Conservation (phyloP, 1,284 basidiomycete species). For the Coniferiporia weirii region DNA sequence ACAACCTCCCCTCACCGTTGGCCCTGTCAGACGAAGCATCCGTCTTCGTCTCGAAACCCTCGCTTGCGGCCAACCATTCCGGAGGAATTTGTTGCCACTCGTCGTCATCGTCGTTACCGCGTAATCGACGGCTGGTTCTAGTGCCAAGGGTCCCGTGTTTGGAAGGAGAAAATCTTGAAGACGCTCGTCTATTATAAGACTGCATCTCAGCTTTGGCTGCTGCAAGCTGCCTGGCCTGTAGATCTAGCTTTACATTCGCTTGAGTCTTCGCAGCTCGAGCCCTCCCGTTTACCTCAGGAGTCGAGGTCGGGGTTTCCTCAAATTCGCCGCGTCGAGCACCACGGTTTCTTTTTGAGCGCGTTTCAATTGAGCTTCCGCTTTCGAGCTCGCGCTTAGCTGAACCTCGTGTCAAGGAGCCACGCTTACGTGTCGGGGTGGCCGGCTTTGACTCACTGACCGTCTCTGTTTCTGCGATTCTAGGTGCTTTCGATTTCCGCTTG, state of each 20-base stretch:
- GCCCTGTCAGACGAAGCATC: conserved; percentile 9
- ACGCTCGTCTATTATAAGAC: not conserved
- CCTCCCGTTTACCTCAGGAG: conserved; percentile 31
- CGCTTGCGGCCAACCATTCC: conserved; percentile 54
- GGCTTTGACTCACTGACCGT: not conserved
- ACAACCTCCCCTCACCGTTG: conserved; percentile 23
- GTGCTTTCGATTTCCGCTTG: conserved; percentile 8
- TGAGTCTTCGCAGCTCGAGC: conserved; percentile 63
- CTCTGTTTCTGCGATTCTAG: not conserved
- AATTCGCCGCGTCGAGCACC: not conserved
- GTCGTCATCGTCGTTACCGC: conserved; percentile 49
- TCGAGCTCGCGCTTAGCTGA: not conserved
- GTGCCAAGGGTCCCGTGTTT: conserved; percentile 42
- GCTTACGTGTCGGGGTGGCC: not conserved
- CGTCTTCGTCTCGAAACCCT: conserved; percentile 12
- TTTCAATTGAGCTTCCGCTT: not conserved
- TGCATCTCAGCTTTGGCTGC: conserved; percentile 22
- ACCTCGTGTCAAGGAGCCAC: not conserved
- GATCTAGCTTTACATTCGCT: conserved; percentile 61
- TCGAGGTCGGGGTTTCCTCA: conserved; percentile 18
- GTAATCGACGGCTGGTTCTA: conserved; percentile 59
- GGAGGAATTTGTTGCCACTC: conserved; percentile 76
- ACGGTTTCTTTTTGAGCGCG: not conserved
- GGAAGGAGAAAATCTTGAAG: conserved; percentile 5
- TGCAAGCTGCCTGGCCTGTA: conserved; percentile 63